phyloP scores from a whole-genome alignment of 2,329 filamentous ascomycete species.

The Paradendryphiella salina region DNA sequence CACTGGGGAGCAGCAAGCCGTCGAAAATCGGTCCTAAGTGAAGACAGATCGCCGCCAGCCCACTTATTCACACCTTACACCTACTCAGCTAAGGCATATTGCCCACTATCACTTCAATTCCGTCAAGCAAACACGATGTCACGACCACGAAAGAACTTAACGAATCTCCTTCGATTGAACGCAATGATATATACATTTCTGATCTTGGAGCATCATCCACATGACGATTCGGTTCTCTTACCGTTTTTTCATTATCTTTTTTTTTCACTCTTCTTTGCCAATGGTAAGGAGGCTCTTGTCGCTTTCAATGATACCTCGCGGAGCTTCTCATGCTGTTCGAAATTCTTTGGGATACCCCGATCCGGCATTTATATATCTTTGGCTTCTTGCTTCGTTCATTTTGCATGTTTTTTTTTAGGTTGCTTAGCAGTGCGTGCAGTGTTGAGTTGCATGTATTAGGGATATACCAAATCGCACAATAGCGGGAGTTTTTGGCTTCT shows the following conservation, averaged over 20 bases:
- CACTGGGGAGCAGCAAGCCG: slow-evolving; percentile 57
- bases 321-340: slow-evolving; percentile 24
- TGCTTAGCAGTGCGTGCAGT: background rate
- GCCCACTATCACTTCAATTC: slow-evolving; percentile 6
- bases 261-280: background rate
- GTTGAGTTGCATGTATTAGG: slow-evolving; percentile 10
- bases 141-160: slow-evolving; percentile 25
- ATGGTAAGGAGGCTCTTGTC: slow-evolving; percentile 28
- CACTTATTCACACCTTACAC: background rate
- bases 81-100: background rate
- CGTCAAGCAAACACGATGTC: slow-evolving; percentile 23
- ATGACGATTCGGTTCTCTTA: slow-evolving; percentile 18
- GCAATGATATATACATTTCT: slow-evolving; percentile 19
- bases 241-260: slow-evolving; percentile 8
- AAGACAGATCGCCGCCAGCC: background rate
- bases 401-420: background rate
- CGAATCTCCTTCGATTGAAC: slow-evolving; percentile 25
- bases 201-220: slow-evolving; percentile 17
- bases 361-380: slow-evolving; percentile 5
- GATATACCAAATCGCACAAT: slow-evolving; percentile 36
- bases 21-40: slow-evolving; percentile 32
- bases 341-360: slow-evolving; percentile 17
- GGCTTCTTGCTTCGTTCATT: slow-evolving; percentile 13
- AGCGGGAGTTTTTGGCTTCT: slow-evolving; percentile 26
- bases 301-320: slow-evolving; percentile 37